Evolutionary conservation across 2,329 filamentous ascomycete genomes (phyloP).

Genomic region (Leptosphaerulina australis): DNA sequence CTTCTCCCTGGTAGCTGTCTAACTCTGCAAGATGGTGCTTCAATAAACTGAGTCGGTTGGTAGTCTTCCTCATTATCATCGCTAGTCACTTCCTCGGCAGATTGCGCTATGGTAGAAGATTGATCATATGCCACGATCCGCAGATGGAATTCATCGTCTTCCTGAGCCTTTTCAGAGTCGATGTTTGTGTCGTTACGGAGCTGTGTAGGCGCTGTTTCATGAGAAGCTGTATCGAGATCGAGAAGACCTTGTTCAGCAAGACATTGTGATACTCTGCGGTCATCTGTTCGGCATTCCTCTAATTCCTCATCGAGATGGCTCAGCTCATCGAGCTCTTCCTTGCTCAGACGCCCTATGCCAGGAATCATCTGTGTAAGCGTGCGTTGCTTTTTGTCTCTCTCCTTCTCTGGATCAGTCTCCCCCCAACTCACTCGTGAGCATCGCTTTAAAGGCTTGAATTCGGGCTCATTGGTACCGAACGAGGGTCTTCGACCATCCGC

Average conservation of each 20-base stretch:
- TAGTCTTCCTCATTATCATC: constrained; percentile 31
- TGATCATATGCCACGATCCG: background rate
- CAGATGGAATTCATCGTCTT: background rate
- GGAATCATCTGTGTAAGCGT: constrained; percentile 47
- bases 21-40: constrained; percentile 22
- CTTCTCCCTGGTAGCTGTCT: constrained; percentile 17
- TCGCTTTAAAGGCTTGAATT: constrained; percentile 33
- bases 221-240: background rate
- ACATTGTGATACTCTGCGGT: constrained; percentile 23
- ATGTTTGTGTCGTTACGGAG: background rate
- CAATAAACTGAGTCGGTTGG: constrained; percentile 39
- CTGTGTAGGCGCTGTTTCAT: background rate
- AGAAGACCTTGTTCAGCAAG: constrained; percentile 27
- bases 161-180: background rate
- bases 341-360: constrained; percentile 25
- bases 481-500: constrained; percentile 33
- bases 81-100: background rate
- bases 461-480: constrained; percentile 28
- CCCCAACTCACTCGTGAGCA: constrained; percentile 30
- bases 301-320: constrained; percentile 26
- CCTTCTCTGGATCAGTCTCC: constrained; percentile 18
- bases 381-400: constrained; percentile 32
- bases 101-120: background rate
- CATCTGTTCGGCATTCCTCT: constrained; percentile 18
- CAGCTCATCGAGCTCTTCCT: constrained; percentile 16